phyloP scores from a whole-genome alignment of 225 moss, liverwort and hornwort genomes.

The Marchantia paleacea region DNA sequence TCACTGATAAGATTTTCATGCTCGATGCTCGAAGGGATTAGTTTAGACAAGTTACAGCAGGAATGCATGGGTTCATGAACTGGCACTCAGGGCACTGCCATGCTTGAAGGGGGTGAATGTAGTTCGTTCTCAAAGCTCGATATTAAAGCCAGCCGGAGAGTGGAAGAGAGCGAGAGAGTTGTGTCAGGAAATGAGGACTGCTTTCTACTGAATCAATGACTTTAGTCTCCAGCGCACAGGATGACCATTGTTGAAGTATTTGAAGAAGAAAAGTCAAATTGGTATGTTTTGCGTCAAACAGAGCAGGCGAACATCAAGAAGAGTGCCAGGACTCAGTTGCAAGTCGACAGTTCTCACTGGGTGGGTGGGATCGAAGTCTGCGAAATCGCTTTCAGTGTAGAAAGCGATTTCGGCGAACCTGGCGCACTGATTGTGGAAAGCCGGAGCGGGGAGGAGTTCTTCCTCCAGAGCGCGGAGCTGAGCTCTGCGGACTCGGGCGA shows the following conservation, averaged over 20 bases:
- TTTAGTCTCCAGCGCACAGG: conserved; percentile 7
- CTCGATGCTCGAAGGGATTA: too few species aligned
- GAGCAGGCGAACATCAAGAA: neutral
- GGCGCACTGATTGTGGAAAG: conserved; percentile 50
- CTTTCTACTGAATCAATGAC: neutral
- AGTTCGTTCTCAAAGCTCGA: too few species aligned
- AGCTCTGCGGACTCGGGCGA: conserved; percentile 17
- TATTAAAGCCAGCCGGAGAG: neutral
- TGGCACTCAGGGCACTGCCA: too few species aligned
- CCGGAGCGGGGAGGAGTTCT: conserved; percentile 51
- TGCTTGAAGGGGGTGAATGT: too few species aligned
- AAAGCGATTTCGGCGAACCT: conserved; percentile 46
- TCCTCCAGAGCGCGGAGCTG: conserved; percentile 38
- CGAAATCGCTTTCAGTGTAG: conserved; percentile 38
- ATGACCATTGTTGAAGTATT: conserved; percentile 5
- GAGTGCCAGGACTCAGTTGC: conserved; percentile 8
- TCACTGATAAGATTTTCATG: too few species aligned
- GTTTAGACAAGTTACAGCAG: too few species aligned
- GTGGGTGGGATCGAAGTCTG: conserved; percentile 37
- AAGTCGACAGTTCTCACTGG: neutral
- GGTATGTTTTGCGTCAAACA: conserved; percentile 4
- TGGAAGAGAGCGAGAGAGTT: neutral
- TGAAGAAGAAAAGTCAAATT: neutral
- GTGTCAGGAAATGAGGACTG: neutral
- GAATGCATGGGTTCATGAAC: neutral